Conservation (phyloP, 2,329 filamentous ascomycete species). For the Talaromyces sp. region DNA sequence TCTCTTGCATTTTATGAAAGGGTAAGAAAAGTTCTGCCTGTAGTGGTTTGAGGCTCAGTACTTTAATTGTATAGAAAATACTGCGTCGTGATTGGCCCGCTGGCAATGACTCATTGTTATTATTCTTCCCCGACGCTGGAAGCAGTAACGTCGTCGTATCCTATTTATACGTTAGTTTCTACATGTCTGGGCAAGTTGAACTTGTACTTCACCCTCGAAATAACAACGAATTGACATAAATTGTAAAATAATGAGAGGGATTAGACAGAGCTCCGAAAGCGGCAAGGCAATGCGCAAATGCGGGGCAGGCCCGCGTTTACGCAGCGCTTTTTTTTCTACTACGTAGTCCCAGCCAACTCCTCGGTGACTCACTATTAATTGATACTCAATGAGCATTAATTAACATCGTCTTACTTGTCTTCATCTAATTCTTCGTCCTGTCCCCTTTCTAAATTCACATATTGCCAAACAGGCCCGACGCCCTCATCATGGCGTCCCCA, state of each 20-base stretch:
- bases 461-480: neutral
- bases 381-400: neutral
- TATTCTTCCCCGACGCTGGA: neutral
- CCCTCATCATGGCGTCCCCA: slow-evolving; percentile 34
- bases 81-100: neutral
- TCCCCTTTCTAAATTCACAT: neutral
- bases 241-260: neutral
- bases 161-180: neutral
- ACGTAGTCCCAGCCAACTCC: neutral
- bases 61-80: neutral
- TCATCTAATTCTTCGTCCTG: neutral
- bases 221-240: neutral
- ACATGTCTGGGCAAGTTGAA: neutral
- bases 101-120: neutral
- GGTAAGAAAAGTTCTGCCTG: neutral
- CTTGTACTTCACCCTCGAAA: neutral
- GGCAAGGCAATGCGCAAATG: neutral
- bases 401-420: neutral
- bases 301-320: neutral
- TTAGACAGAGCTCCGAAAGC: neutral
- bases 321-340: neutral
- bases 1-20: neutral
- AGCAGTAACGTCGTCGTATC: neutral
- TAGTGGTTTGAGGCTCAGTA: neutral
- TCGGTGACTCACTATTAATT: neutral